A percentile compares a stretch with the other conserved stretches of the same genome.
Evolutionary conservation across 2,329 filamentous ascomycete genomes (phyloP).

Genomic region (Aaosphaeria pasadenensis): DNA sequence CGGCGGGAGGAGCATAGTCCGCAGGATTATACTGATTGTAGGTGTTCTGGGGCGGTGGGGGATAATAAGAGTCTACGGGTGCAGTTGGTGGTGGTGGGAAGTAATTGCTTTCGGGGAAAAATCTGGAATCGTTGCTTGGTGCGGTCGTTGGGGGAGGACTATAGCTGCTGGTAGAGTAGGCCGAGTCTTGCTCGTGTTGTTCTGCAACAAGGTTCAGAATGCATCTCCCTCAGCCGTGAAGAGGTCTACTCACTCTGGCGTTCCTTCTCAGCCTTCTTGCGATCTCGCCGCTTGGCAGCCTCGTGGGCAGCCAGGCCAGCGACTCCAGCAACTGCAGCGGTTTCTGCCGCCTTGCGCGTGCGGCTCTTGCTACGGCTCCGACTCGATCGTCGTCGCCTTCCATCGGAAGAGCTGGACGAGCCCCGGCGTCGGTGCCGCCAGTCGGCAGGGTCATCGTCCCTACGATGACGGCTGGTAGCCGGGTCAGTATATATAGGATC

Average conservation of each 20-base stretch:
- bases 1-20: slow-evolving; percentile 40
- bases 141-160: slow-evolving; percentile 35
- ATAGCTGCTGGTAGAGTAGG: slow-evolving; percentile 33
- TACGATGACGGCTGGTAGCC: slow-evolving; percentile 39
- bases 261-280: slow-evolving; percentile 54
- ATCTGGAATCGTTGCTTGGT: slow-evolving; percentile 29
- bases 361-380: slow-evolving; percentile 47
- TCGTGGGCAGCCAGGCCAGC: slow-evolving; percentile 58
- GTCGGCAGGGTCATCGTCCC: slow-evolving; percentile 40
- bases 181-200: slow-evolving; percentile 27
- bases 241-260: slow-evolving; percentile 45
- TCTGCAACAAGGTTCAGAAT: too few relatives aligned
- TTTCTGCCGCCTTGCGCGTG: slow-evolving; percentile 51
- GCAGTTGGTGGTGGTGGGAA: slow-evolving; percentile 48
- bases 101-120: slow-evolving; percentile 46
- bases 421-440: slow-evolving; percentile 41
- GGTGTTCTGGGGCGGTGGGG: slow-evolving; percentile 16
- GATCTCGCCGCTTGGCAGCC: slow-evolving; percentile 54
- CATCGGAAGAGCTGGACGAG: slow-evolving; percentile 40
- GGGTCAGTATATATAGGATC: slow-evolving; percentile 58
- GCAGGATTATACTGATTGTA: slow-evolving; percentile 41
- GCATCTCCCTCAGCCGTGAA: background rate
- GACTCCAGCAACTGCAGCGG: slow-evolving; percentile 56
- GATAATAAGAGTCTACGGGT: slow-evolving; percentile 16
- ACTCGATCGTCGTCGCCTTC: slow-evolving; percentile 32